Base-by-base conservation (phyloP, 345 rosid genomes). In the Heritiera fomes region DNA sequence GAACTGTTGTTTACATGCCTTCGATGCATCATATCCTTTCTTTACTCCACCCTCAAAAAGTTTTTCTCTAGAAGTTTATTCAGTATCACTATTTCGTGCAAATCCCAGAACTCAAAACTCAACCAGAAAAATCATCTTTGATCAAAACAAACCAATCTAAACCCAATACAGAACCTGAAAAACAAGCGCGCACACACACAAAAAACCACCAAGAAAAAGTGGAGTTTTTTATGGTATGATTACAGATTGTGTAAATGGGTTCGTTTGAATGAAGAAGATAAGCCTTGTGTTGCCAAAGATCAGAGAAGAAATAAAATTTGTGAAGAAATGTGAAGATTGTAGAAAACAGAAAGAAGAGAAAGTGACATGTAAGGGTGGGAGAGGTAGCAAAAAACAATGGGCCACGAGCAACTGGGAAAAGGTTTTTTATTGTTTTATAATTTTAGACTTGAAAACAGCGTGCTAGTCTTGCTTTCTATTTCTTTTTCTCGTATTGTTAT, bases 341-440 rank as follows among this genome's bases (percentile, higher is more conserved):
- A 0, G 61, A 56, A 71, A 75, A 66, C 40, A 2, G 41, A 18
- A 12, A 20, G 28, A 34, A 43, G 11, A 11, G 49, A 13, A 45
- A 32, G 13, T 75, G 66, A 52, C 34, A 61, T 71, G 72, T 28
- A 72, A 61, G 15, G 76, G 55, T 53, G n/a, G 14, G 30, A 30
- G 18, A 32, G 69, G 41, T 49, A 34, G 85, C 75, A 88, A 91
- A 91, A 91, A 91, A 91, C 91, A 85, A 84, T 87, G 92, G 94
- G 92, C 92, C 75, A 74, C 63, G 28, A 8, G 45, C 62, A 75
- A 34, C 38, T 34, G 38, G 38, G 66, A 47, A 28, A 41, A 18
- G 65, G 0, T 34, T 34, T 8, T 49, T 49, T 10, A 28, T 67
- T 14, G 62, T 55, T 72, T 40, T 32, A 11, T 34, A 34, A 34